Base-by-base conservation (phyloP, 345 rosid genomes). In the Moringa oleifera region DNA sequence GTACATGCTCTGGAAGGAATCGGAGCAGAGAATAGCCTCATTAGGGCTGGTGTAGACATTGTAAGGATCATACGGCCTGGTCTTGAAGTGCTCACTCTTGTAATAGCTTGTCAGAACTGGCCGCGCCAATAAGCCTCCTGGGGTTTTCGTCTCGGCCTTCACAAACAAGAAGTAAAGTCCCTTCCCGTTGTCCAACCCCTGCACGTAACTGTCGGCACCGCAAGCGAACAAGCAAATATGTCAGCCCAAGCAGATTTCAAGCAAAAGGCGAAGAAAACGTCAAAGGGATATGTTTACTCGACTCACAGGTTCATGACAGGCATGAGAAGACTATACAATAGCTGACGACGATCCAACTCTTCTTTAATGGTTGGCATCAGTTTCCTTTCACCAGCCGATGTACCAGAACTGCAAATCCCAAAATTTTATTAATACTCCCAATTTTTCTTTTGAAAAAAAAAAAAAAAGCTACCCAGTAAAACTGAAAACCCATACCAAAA, bases 311-410 rank as follows among this genome's bases (percentile, higher is more conserved):
- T 90, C 94, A 93, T 90, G 23, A 93, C 88, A 10, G 99, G 97
- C 90, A 85, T 86, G 63, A 93, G 86, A 67, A 93, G 94, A 70
- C 89, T 88, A 73, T 85, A 90, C 46, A 93, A 58, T 41, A 71
- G 64, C 74, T 73, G 81, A 41, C 97, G 94, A 45, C 99, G 87
- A 50, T 85, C 89, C 71, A 82, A 52, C 62, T 93, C 99, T 71
- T 90, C 96, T 21, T 78, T 72, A 69, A 84, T 93, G 17, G 96
- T 85, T 20, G 98, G 98, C 94, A 93, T 86, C 72, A 93, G 58
- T 71, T 93, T 93, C 25, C 98, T 86, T 71, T 93, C 98, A 20
- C 98, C 97, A 6, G 94, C 98, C 20, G 98, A 93, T 55, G 98
- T 93, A 13, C 98, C 97, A 57, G 98, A 92, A 69, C 98, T 92